Evolutionary conservation across 2,329 filamentous ascomycete species (phyloP).

Genomic region (Talaromyces piceae): DNA sequence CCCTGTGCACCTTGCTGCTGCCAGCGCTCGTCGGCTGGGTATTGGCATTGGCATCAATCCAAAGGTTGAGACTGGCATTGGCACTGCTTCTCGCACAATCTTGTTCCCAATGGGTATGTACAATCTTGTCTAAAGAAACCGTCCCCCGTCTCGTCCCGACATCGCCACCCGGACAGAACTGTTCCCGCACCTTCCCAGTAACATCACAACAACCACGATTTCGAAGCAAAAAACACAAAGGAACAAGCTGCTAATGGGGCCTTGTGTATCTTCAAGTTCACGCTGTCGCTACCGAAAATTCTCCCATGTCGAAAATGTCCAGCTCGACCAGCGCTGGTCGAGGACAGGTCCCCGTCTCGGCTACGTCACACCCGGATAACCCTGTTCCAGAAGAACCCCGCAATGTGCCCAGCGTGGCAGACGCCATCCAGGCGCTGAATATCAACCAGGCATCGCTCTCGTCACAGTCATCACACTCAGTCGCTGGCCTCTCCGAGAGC

Average conservation of each 20-base stretch:
- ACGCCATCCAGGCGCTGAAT: conserved; percentile 26
- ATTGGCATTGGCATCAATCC: too few species aligned
- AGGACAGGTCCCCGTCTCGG: conserved; percentile 25
- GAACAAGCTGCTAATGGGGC: neutral
- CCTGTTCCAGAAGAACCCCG: conserved; percentile 43
- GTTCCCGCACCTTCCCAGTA: neutral
- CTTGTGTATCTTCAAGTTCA: neutral
- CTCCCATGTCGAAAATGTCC: neutral
- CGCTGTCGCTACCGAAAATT: neutral
- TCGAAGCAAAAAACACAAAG: neutral
- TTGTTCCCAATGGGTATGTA: neutral
- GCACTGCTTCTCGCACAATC: neutral
- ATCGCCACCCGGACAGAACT: neutral
- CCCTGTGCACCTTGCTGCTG: neutral
- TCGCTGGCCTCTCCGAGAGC: conserved; percentile 25
- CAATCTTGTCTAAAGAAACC: neutral
- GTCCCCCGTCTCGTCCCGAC: neutral
- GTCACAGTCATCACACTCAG: conserved; percentile 24
- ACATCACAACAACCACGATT: neutral
- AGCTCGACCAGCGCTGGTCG: neutral
- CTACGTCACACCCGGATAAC: conserved; percentile 41
- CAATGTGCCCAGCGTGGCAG: conserved; percentile 26
- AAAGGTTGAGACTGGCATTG: too few species aligned
- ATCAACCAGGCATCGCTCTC: conserved; percentile 21
- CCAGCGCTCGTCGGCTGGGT: neutral